Base-by-base conservation (phyloP, 345 rosid genomes). In the Hypericum androsaemum region DNA sequence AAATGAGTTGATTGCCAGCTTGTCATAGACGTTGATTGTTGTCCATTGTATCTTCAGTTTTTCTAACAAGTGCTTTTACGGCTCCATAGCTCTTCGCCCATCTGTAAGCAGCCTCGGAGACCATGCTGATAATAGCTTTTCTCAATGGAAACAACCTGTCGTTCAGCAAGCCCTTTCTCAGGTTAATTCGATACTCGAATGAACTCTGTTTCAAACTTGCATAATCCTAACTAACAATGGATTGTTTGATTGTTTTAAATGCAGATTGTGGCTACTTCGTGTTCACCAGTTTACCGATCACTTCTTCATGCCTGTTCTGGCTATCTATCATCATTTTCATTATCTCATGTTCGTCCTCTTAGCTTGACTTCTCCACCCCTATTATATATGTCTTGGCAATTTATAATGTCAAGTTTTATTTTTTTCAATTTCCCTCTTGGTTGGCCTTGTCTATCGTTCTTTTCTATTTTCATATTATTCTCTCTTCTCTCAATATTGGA, bases 291-390 rank as follows among this genome's bases (percentile, higher is more conserved):
- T 55, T 82, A 76, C 62, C 79, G 69, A 37, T 78, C 87, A 0
- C 85, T 86, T 49, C 83, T 86, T 65, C 74, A 66, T 50, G 85
- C 95, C 41, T 75, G 83, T 59, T 81, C 87, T 45, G 85, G 95
- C 65, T 86, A 78, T 67, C 73, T 86, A 32, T 74, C 85, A 46
- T 82, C 89, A 38, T 86, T 74, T 78, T 86, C 87, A 43, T 85
- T 77, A 55, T 82, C 89, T 64, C 95, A 86, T 73, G 95, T 82
- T 39, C 7, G 89, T 82, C 46, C 64, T 61, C 59, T 62, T 28
- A 8, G 60, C 53, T 43, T 53, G n/a, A 54, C 50, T 56, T 37
- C 40, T 12, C 10, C 54, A 6, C 53, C 50, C 50, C 12, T 47
- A 42, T 22, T 22, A 22, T 22, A 22, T 22, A 22, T 22, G 32